Percentiles rank a stretch among this genome's conserved stretches.
phyloP scores from a whole-genome alignment of 768 basidiomycete species.

The Lactifluus subvellereus region DNA sequence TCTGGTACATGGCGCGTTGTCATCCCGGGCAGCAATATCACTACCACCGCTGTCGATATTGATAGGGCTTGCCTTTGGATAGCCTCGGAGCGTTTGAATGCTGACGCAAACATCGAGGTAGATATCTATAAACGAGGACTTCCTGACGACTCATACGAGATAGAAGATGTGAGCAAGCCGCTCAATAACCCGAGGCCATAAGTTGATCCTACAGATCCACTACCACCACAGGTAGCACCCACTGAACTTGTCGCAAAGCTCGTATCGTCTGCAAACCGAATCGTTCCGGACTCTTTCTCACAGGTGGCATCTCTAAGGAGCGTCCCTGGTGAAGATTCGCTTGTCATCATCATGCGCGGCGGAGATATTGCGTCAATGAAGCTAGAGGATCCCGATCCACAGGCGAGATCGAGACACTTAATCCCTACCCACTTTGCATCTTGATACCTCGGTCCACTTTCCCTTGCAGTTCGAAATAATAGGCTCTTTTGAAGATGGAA shows the following conservation, averaged over 20 bases:
- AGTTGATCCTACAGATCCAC: neutral
- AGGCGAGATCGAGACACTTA: conserved; percentile 30
- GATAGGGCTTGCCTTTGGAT: conserved; percentile 21
- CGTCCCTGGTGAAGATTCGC: conserved; percentile 59
- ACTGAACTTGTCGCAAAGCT: conserved; percentile 15
- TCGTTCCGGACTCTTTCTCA: conserved; percentile 25
- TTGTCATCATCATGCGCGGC: conserved; percentile 61
- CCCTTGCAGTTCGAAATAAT: conserved; percentile 62
- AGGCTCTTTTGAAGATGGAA: conserved; percentile 81
- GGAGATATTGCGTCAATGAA: conserved; percentile 79
- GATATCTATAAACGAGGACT: conserved; percentile 12
- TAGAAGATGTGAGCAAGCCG: neutral
- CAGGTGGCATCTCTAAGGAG: conserved; percentile 45
- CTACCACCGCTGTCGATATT: conserved; percentile 11
- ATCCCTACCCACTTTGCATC: conserved; percentile 32
- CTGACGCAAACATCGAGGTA: conserved; percentile 22
- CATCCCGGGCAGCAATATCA: conserved; percentile 10
- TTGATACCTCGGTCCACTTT: neutral
- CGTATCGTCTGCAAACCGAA: conserved; percentile 14
- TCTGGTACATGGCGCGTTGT: conserved; percentile 16
- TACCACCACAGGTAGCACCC: neutral
- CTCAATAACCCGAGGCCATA: too few relatives aligned
- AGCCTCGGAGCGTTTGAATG: conserved; percentile 20
- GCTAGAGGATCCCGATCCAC: conserved; percentile 46
- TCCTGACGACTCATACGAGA: neutral